Evolutionary conservation across 2,329 filamentous ascomycete genomes (phyloP).

Genomic region (Neoscytalidium dimidiatum): DNA sequence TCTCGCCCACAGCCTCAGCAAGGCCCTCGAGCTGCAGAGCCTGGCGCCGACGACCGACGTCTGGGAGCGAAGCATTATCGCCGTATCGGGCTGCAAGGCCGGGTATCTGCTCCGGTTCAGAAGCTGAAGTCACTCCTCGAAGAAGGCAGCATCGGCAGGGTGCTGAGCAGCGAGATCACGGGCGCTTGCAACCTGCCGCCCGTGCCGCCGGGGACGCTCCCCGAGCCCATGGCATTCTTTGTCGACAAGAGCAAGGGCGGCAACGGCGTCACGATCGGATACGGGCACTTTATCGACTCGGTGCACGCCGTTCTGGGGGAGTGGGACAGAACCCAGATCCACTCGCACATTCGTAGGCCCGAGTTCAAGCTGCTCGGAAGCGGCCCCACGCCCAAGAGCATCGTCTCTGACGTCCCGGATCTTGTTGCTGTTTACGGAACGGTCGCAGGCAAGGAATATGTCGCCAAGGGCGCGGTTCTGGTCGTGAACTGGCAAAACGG

Average conservation of each 20-base stretch:
- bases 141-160: neutral
- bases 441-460: neutral
- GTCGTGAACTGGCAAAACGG: neutral
- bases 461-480: neutral
- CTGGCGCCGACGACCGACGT: slow-evolving; percentile 28
- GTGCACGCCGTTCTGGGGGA: neutral
- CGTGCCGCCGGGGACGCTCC: neutral
- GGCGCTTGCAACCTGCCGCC: neutral
- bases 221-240: neutral
- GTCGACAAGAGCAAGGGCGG: neutral
- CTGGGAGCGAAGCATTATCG: neutral
- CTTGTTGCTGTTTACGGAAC: neutral
- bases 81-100: neutral
- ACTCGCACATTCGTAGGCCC: neutral
- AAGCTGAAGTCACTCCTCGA: neutral
- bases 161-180: neutral
- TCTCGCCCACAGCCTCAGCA: neutral
- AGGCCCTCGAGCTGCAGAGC: neutral
- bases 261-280: neutral
- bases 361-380: neutral
- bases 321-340: neutral
- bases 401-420: neutral
- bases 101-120: neutral
- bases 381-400: neutral
- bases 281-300: neutral